A percentile compares a stretch with the other conserved stretches of the same genome.
phyloP scores from a whole-genome alignment of 345 rosid genomes.

The Citrus sp. region DNA sequence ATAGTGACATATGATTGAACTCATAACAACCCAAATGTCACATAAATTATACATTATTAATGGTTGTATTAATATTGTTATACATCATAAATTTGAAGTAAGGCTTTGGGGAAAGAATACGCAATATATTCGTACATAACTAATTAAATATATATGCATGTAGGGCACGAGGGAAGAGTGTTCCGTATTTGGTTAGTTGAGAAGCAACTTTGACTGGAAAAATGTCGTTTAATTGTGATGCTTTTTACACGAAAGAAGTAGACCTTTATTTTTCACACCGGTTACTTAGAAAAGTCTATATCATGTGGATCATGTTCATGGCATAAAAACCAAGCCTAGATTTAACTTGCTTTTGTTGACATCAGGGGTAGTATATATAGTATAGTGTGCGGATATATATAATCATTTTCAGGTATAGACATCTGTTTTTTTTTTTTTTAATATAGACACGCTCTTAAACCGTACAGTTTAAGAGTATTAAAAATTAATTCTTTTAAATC shows the following conservation, averaged over 20 bases:
- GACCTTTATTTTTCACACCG: not conserved
- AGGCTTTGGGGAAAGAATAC: no score
- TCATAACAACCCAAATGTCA: not conserved
- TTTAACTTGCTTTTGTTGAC: no score
- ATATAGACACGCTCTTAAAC: rapidly evolving
- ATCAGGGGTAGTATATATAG: no score
- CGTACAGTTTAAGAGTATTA: rapidly evolving
- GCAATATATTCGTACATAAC: not conserved
- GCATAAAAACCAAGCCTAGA: no score
- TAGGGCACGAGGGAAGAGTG: not conserved
- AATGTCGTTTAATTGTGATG: not conserved
- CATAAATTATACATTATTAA: not conserved
- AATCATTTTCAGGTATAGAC: no score
- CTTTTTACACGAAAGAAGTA: no score
- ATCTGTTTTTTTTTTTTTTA: rapidly evolving
- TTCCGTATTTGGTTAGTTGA: not conserved
- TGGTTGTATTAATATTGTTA: no score
- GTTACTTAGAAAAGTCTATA: not conserved
- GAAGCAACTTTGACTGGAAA: not conserved
- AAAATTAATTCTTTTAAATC: rapidly evolving
- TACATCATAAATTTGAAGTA: no score
- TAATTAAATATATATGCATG: not conserved
- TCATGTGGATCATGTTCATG: not conserved
- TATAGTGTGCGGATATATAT: no score
- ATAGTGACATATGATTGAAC: not conserved